Conservation (phyloP, 2,329 filamentous ascomycete species). For the Beauveria brongniartii region DNA sequence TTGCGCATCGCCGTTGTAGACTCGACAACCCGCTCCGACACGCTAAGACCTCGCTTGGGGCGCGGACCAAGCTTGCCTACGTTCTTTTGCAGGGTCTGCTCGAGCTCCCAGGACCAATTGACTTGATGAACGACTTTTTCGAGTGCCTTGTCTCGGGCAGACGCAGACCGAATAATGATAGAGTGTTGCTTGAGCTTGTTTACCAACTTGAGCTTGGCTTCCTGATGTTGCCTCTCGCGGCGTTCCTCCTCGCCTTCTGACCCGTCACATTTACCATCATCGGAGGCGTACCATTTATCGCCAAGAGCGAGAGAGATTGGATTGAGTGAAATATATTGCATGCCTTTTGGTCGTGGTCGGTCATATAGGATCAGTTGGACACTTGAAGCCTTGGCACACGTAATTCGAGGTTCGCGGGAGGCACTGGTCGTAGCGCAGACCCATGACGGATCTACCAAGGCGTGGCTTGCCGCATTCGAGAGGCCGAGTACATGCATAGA, state of each 20-base stretch:
- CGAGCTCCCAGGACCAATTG: constrained; percentile 90
- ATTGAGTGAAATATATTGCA: constrained; percentile 92
- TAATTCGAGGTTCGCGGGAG: constrained; percentile 58
- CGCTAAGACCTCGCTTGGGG: constrained; percentile 76
- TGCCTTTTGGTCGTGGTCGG: constrained; percentile 71
- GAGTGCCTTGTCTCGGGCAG: constrained; percentile 75
- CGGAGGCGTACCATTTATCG: constrained; percentile 51
- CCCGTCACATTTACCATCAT: constrained; percentile 28
- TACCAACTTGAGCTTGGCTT: constrained; percentile 58
- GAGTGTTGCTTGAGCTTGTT: constrained; percentile 86
- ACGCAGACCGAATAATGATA: constrained; percentile 66
- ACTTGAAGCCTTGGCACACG: constrained; percentile 61
- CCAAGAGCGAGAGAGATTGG: constrained; percentile 83
- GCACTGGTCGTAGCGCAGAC: constrained; percentile 52
- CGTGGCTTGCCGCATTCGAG: constrained; percentile 55
- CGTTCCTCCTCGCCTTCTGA: constrained; percentile 67
- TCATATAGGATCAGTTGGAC: constrained; percentile 88
- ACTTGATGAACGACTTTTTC: constrained; percentile 82
- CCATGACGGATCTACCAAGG: constrained; percentile 56
- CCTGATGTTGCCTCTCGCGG: constrained; percentile 49
- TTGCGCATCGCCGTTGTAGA: constrained; percentile 83
- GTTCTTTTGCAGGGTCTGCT: constrained; percentile 80
- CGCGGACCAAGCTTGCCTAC: constrained; percentile 75
- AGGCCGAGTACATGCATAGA: constrained; percentile 81
- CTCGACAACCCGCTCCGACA: constrained; percentile 89